Conservation (phyloP, 1,284 basidiomycete species). For the Melampsora occidentalis region DNA sequence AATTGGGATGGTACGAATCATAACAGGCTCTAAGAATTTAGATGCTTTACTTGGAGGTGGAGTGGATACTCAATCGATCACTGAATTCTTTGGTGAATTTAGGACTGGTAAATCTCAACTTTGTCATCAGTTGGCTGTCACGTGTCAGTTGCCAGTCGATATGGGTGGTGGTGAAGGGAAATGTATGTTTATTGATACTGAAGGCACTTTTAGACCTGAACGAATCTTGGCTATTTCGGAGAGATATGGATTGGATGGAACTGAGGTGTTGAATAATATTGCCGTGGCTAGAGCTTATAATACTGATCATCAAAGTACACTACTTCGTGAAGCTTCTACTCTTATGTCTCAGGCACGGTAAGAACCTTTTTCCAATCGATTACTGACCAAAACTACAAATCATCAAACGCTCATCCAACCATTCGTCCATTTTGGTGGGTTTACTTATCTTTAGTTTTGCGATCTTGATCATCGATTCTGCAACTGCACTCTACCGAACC, state of each 20-base stretch:
- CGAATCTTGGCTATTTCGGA: constrained; percentile 92
- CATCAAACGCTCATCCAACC: not conserved
- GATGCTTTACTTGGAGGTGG: constrained; percentile 95
- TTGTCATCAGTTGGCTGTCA: constrained; percentile 96
- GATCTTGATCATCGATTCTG: constrained; percentile 92
- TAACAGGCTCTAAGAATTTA: constrained; percentile 92
- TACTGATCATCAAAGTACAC: constrained; percentile 90
- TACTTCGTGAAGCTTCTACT: constrained; percentile 87
- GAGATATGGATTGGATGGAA: constrained; percentile 89
- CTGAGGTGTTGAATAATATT: constrained; percentile 97
- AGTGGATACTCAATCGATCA: constrained; percentile 97
- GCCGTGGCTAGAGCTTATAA: constrained; percentile 99
- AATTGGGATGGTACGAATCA: constrained; percentile 94
- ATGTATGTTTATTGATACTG: constrained; percentile 97
- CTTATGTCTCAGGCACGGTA: constrained; percentile 97
- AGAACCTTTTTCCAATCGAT: not conserved
- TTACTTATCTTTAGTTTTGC: constrained; percentile 68
- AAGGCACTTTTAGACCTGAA: constrained; percentile 96
- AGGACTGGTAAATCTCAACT: constrained; percentile 97
- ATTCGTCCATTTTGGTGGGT: constrained; percentile 48
- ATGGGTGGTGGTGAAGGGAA: constrained; percentile 99
- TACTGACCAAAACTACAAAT: too few relatives aligned
- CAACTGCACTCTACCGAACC: constrained; percentile 90
- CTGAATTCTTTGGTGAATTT: constrained; percentile 98
- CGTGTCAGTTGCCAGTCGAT: constrained; percentile 89